A percentile compares a stretch with the other conserved stretches of the same genome.
These are phyloP conservation scores for Penicillium coffeae DNA, from an alignment of 495 filamentous ascomycete genomes.

Conservation along the genomic window DNA sequence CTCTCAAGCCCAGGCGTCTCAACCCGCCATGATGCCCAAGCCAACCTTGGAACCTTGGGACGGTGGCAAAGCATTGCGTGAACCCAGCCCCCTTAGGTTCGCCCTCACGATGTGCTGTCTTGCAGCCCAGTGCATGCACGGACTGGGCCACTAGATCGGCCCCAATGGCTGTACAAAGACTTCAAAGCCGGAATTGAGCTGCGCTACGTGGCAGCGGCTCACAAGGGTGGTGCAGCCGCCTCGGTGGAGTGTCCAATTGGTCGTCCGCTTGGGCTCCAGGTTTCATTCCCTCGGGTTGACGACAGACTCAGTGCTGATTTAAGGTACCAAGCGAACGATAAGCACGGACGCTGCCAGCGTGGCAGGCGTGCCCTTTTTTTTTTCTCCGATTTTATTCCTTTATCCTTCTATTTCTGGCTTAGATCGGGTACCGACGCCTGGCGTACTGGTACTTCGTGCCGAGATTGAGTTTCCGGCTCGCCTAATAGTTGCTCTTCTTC, in stretches of 20 bases:
- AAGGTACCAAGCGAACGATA: not conserved
- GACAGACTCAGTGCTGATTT: no score
- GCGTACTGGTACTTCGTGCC: not conserved
- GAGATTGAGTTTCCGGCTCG: not conserved
- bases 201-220: conserved; percentile 26
- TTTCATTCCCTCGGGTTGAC: not conserved
- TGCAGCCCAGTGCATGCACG: conserved; percentile 6
- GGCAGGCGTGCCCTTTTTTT: not conserved
- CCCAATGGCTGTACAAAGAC: not conserved
- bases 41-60: not conserved
- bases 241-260: not conserved
- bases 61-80: not conserved
- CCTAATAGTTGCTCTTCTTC: not conserved
- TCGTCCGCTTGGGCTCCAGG: not conserved
- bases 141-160: not conserved
- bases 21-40: not conserved
- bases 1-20: not conserved
- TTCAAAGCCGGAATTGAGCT: not conserved
- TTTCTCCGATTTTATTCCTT: not conserved
- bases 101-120: conserved; percentile 10
- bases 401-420: not conserved
- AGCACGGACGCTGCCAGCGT: conserved; percentile 1
- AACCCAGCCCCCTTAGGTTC: not conserved
- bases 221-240: not conserved
- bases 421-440: not conserved